Evolutionary conservation across 495 filamentous ascomycete genomes (phyloP), one percentile per base, ranked within the genome.

Genomic region (Acidiella bohemica): DNA sequence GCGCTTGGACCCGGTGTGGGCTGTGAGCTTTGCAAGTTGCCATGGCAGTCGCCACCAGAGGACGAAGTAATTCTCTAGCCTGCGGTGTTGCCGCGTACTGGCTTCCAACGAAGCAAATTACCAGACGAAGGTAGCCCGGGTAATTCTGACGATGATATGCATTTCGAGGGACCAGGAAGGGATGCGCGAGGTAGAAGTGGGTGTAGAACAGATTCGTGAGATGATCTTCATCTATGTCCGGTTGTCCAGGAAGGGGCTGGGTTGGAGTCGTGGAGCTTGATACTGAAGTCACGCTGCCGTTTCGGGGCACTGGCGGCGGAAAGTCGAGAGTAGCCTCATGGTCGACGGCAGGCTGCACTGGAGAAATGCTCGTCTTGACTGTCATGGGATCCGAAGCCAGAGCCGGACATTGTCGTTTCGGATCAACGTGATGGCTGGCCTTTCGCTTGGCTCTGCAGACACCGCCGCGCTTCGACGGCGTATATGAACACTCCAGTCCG

Each of bases 121-220:
- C 56, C 45, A 20, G 25, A 8, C 34, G 25, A 0, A 51, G 21
- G 33, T 25, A 32, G 10, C 28, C 12, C 3, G 48, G 48, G 17
- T 41, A 36, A 2, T 25, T 17, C 12, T 41, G 38, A 5, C 27
- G 14, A 12, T 6, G 12, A 24, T 47, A 47, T n/a, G n/a, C 17
- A 20, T 16, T 32, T 27, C 60, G 59, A 3, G 73, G 73, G 0
- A 75, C 50, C 4, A 73, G 57, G 46, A 84, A 71, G 0, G 82
- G 82, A 52, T 88, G 82, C 3, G 72, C 67, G 3, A 65, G 64
- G 47, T 84, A 73, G 52, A 86, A 86, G 58, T 73, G 70, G 30
- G 63, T 56, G 55, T 72, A 78, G 50, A 71, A 78, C 8, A 72
- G 55, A 36, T 68, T 63, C 20, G 68, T 25, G 8, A 50, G 26